Base-by-base conservation (phyloP, 2,329 filamentous ascomycete species). In the Fusarium armeniacum region DNA sequence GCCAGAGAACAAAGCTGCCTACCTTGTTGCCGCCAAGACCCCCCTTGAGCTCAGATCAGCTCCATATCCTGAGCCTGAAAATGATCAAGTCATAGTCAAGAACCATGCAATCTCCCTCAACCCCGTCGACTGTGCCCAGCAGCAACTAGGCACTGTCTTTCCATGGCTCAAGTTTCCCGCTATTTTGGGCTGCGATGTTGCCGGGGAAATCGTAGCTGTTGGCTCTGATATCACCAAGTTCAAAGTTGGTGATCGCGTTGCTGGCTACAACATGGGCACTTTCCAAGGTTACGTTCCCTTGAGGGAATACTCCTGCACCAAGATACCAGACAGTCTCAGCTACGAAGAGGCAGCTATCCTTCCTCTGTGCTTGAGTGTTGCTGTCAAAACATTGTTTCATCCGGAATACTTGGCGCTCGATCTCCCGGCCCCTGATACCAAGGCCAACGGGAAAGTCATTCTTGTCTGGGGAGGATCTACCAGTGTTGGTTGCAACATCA, bases 101-200 rank as follows among this genome's bases (percentile, higher is more conserved):
- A 64, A 24, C 9, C n/a, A 50, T 24, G 59, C 51, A n/a, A 35
- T 58, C 22, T 40, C 61, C 11, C 43, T 64, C 38, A 64, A 64
- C 9, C 61, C 61, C 1, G 58, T 63, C 16, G 61, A 64, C 18
- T 22, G 43, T 24, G 59, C 44, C 22, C 61, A 64, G 11, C 61
- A 64, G n/a, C 50, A 10, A 24, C 50, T 64, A 16, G 61, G 61
- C 2, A 40, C 60, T 13, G 18, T 30, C 32, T 64, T 64, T 24
- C 59, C 59, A 1, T 64, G 61, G 61, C 61, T 64, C 36, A 64
- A 64, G 9, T 64, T 58, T 11, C 61, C 61, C 9, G 51, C 59
- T 20, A 58, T 64, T 5, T 51, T 64, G 2, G 61, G 59, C 11
- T 64, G 43, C 7, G 61, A 64, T 35, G 59, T 64, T 16, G 51